phyloP scores from a whole-genome alignment of 2,329 filamentous ascomycete genomes.

The Ustilaginoidea virens region DNA sequence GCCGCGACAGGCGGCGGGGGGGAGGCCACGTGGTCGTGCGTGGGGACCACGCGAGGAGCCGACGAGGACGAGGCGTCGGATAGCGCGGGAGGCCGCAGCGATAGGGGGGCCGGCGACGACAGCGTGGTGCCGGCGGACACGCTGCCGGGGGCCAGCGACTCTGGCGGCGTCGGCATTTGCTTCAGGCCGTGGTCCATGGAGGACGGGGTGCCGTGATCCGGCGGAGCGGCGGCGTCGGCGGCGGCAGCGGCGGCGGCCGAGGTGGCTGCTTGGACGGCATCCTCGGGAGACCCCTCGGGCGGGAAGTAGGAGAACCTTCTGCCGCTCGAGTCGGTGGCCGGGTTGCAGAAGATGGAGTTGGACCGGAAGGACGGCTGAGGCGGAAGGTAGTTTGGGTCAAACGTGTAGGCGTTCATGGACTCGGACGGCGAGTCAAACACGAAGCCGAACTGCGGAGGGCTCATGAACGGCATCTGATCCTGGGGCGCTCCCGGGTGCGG shows the following conservation, averaged over 20 bases:
- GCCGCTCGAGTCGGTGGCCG: constrained; percentile 36
- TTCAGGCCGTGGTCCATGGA: constrained; percentile 15
- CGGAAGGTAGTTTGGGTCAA: constrained; percentile 25
- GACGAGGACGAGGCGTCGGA: constrained; percentile 16
- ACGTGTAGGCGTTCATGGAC: constrained; percentile 30
- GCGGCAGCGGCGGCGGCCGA: constrained; percentile 10
- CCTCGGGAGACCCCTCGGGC: constrained; percentile 29
- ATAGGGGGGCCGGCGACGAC: constrained; percentile 22
- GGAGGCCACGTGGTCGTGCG: constrained; percentile 17
- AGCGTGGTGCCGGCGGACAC: constrained; percentile 16
- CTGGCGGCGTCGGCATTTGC: constrained; percentile 28
- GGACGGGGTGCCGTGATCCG: constrained; percentile 14
- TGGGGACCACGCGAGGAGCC: constrained; percentile 8
- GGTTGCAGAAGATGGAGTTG: constrained; percentile 50
- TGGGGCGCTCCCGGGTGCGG: constrained; percentile 11
- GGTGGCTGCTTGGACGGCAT: constrained; percentile 14
- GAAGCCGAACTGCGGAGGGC: constrained; percentile 40
- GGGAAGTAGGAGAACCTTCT: constrained; percentile 50
- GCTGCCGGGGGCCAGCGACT: constrained; percentile 19
- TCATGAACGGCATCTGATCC: constrained; percentile 23
- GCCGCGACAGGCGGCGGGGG: constrained; percentile 15
- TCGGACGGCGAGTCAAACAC: constrained; percentile 42
- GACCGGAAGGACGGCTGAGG: constrained; percentile 44
- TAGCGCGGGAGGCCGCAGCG: constrained; percentile 15
- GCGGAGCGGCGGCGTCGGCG: constrained; percentile 5